These are phyloP conservation scores for Chalciporus sp. DNA, from an alignment of 1,284 basidiomycete species.

Conservation along the genomic window DNA sequence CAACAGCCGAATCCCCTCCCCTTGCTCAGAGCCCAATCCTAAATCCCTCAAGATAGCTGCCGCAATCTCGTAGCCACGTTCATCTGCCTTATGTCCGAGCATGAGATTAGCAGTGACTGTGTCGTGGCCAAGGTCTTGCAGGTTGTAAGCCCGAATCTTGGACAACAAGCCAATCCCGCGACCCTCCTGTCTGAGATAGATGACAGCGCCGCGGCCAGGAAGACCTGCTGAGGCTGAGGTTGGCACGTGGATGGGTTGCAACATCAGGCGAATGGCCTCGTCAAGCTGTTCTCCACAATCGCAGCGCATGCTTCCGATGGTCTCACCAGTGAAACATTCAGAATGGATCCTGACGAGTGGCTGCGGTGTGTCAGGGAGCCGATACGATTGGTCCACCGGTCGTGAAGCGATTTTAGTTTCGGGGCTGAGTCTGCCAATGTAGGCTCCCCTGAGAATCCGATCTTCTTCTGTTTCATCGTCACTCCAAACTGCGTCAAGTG, in stretches of 20 bases:
- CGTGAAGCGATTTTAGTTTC: slow-evolving; percentile 56
- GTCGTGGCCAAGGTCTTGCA: slow-evolving; percentile 98
- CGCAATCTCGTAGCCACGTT: slow-evolving; percentile 92
- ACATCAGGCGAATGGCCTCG: slow-evolving; percentile 93
- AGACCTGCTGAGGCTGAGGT: slow-evolving; percentile 42
- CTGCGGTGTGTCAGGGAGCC: slow-evolving; percentile 50
- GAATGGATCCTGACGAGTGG: slow-evolving; percentile 96
- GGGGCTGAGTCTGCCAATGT: slow-evolving; percentile 80
- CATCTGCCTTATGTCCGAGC: slow-evolving; percentile 94
- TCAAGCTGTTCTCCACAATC: slow-evolving; percentile 99
- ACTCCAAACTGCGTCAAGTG: slow-evolving; percentile 87
- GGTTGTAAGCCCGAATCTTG: slow-evolving; percentile 97
- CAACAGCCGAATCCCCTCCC: slow-evolving; percentile 76
- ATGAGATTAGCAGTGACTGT: slow-evolving; percentile 97
- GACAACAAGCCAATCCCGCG: slow-evolving; percentile 95
- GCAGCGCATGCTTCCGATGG: slow-evolving; percentile 97
- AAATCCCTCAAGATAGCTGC: slow-evolving; percentile 89
- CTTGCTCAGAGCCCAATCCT: slow-evolving; percentile 63
- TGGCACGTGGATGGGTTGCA: slow-evolving; percentile 61
- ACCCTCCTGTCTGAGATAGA: slow-evolving; percentile 99
- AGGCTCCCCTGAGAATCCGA: slow-evolving; percentile 91
- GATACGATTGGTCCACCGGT: slow-evolving; percentile 37
- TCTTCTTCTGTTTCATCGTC: slow-evolving; percentile 92
- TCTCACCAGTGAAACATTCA: slow-evolving; percentile 99
- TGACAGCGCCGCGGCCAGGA: slow-evolving; percentile 89